Base-by-base conservation (phyloP, 2,329 filamentous ascomycete species). In the Aspergillus aculeatinus region DNA sequence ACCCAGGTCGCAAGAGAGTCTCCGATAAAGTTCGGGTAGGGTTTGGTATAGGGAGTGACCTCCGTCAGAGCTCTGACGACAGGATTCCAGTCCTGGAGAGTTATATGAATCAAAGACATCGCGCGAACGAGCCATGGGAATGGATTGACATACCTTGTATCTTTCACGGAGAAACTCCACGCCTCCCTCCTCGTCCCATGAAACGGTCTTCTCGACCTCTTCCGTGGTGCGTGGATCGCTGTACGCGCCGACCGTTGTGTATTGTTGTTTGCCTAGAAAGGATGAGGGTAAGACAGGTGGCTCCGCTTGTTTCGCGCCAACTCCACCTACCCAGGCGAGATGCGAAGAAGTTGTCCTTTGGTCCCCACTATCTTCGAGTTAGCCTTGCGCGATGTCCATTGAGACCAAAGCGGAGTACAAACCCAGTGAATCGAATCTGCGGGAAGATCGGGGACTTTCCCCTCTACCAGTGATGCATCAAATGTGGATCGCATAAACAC, bases 401-500 rank as follows among this genome's bases (percentile, higher is more conserved):
- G 39, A 5, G 16, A 19, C 14, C 4, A 4, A 3, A 16, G 14
- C 9, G 6, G 14, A 44, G 39, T 44, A 5, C 16, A 29, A 63
- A 71, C 68, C 71, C 71, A 74, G 60, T 82, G 80, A 6, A 73
- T 73, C 1, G 80, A 79, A 61, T 82, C 79, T 70, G 77, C 27
- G 80, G 63, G 48, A 6, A 35, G 33, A 35, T 76, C 72, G 5
- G 71, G 65, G 19, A 82, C 74, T 55, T 77, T 71, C 31, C 47
- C 42, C 9, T 71, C 68, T 2, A 82, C 70, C 62, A 77, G 69
- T 0, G 75, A 75, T 1, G 69, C 65, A 51, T 79, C 76, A 44
- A 81, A 82, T 0, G 80, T 80, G 12, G 80, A 77, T 12, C 80
- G 74, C 57, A 81, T 76, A 6, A 77, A 74, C 5, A 80, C 73